Conservation (phyloP, 768 basidiomycete genomes). For the Podaxis sp. region DNA sequence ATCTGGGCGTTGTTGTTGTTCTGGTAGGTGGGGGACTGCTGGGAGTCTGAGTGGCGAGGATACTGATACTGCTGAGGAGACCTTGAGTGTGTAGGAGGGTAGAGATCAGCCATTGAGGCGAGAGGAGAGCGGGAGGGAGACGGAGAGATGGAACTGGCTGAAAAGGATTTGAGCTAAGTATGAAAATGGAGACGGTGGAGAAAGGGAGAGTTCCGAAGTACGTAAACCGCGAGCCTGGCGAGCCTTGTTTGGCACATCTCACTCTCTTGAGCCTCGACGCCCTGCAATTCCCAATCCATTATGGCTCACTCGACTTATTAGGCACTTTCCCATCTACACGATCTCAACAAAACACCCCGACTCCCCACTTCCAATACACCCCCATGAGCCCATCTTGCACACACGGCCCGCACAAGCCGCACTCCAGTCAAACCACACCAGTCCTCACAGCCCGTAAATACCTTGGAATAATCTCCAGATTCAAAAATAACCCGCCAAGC, state of each 20-base stretch:
- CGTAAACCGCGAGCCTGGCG: slow-evolving; percentile 27
- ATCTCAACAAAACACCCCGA: not conserved
- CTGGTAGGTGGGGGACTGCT: slow-evolving; percentile 18
- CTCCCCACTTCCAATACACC: not conserved
- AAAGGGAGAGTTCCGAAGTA: slow-evolving; percentile 41
- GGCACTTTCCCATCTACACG: not conserved
- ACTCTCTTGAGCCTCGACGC: slow-evolving; percentile 9
- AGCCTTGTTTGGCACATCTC: slow-evolving; percentile 19
- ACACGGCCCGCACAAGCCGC: not conserved
- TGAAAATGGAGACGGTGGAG: slow-evolving; percentile 32
- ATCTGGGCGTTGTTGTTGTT: slow-evolving; percentile 26
- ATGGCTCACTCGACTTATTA: slow-evolving; percentile 3
- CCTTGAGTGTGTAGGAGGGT: slow-evolving; percentile 39
- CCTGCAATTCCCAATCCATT: not conserved
- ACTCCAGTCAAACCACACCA: not conserved
- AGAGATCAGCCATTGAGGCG: slow-evolving; percentile 52
- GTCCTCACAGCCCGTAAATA: slow-evolving; percentile 5
- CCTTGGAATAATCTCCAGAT: slow-evolving; percentile 13
- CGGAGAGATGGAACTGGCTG: slow-evolving; percentile 11
- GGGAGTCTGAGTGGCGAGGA: slow-evolving; percentile 15
- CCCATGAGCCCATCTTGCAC: not conserved
- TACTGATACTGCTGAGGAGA: slow-evolving; percentile 15
- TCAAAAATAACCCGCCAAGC: slow-evolving; percentile 12
- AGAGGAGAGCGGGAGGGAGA: slow-evolving; percentile 20
- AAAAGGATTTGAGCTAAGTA: slow-evolving; percentile 10